These are phyloP conservation scores for Sphaerosporella brunnea DNA, from an alignment of 495 filamentous ascomycete genomes.

Conservation along the genomic window DNA sequence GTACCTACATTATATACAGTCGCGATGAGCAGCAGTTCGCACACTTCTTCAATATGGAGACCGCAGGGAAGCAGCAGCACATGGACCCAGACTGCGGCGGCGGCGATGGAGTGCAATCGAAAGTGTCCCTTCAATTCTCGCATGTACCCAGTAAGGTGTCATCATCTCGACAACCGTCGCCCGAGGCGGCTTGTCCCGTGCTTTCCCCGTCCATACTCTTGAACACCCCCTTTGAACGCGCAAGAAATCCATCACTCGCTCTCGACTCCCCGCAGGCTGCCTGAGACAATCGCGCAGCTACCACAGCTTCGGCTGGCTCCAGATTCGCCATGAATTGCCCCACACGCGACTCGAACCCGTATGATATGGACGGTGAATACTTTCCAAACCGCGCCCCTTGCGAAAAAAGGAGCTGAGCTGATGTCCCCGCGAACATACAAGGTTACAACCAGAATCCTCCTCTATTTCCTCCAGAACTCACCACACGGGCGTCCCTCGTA, in stretches of 20 bases:
- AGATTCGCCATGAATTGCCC: conserved; percentile 22
- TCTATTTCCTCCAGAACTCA: conserved; percentile 23
- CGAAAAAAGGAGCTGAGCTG: not conserved
- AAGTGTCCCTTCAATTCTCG: too few relatives aligned
- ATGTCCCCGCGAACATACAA: not conserved
- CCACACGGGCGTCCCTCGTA: conserved; percentile 22
- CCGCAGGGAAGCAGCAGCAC: too few relatives aligned
- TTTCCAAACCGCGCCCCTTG: not conserved
- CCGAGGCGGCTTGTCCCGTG: not conserved
- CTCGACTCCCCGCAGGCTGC: not conserved
- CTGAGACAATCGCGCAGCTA: not conserved
- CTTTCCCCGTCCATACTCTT: not conserved
- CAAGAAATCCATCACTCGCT: too few relatives aligned
- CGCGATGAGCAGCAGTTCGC: too few relatives aligned
- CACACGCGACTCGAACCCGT: conserved; percentile 20
- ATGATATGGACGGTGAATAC: conserved; percentile 12
- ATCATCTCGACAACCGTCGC: not conserved
- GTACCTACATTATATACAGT: too few relatives aligned
- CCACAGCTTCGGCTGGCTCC: not conserved
- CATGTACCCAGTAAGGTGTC: too few relatives aligned
- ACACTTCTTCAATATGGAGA: too few relatives aligned
- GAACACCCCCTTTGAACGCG: not conserved
- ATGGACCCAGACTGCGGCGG: too few relatives aligned
- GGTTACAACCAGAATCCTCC: conserved; percentile 24
- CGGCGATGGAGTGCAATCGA: too few relatives aligned